A percentile compares a stretch with the other conserved stretches of the same genome.
These are phyloP conservation scores for Glycine soja DNA, from an alignment of 306 rosid species.

Conservation along the genomic window DNA sequence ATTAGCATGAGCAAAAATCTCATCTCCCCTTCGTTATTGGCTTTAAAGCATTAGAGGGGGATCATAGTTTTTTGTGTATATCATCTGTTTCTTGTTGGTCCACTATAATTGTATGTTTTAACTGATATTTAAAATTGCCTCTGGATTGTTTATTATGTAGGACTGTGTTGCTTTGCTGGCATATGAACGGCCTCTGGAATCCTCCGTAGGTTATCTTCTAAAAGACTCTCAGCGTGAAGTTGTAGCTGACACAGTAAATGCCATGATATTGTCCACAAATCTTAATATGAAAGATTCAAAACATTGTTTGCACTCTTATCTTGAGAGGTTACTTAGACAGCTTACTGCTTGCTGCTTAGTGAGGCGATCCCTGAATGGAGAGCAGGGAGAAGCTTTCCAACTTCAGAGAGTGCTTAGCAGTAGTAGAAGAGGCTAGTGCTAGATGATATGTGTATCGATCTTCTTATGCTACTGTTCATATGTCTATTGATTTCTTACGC, in stretches of 20 bases:
- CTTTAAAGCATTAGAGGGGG: neutral
- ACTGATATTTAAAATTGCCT: conserved; percentile 18
- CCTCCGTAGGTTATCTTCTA: conserved; percentile 86
- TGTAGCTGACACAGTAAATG: conserved; percentile 91
- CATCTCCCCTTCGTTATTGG: neutral
- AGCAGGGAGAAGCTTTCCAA: conserved; percentile 91
- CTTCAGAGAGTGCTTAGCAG: conserved; percentile 74
- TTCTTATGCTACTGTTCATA: conserved; percentile 37
- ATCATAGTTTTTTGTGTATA: neutral
- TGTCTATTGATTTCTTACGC: conserved; percentile 34
- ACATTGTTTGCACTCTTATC: conserved; percentile 72
- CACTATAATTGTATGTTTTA: conserved; percentile 6
- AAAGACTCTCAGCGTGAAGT: conserved; percentile 87
- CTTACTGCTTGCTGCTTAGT: conserved; percentile 89
- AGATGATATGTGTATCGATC: conserved; percentile 38
- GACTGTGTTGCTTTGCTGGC: conserved; percentile 96
- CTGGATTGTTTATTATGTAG: conserved; percentile 52
- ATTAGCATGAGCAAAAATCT: conserved; percentile 1
- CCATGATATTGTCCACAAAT: conserved; percentile 87
- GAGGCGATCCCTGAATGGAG: conserved; percentile 78
- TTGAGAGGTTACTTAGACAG: conserved; percentile 87
- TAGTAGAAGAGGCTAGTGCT: conserved; percentile 61
- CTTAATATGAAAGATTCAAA: conserved; percentile 72
- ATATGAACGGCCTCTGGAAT: conserved; percentile 79
- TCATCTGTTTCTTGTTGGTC: neutral